These are phyloP conservation scores for Phyllostachys edulis DNA, from an alignment of 176 grass and related monocot genomes.

Conservation along the genomic window DNA sequence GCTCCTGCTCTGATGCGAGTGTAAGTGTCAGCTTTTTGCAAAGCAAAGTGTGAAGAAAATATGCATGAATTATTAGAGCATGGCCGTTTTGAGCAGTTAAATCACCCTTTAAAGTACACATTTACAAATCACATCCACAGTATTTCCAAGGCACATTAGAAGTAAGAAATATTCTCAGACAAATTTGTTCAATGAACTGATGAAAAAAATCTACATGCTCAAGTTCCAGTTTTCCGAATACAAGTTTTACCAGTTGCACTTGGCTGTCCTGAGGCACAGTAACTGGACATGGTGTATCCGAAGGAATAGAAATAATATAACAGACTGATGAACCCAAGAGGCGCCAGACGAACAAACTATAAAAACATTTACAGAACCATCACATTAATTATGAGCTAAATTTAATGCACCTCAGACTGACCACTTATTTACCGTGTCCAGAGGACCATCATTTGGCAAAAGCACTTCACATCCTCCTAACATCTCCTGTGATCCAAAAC, in stretches of 20 bases:
- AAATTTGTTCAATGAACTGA: slow-evolving; percentile 26
- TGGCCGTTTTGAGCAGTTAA: not conserved
- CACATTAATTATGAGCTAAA: slow-evolving; percentile 46
- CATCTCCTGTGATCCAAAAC: slow-evolving; percentile 52
- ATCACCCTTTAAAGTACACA: not conserved
- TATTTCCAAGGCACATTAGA: not conserved
- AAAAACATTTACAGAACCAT: slow-evolving; percentile 45
- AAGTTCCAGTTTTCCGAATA: slow-evolving; percentile 24
- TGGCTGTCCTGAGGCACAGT: slow-evolving; percentile 9
- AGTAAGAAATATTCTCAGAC: not conserved
- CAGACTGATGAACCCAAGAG: slow-evolving; percentile 16
- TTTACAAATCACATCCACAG: not conserved
- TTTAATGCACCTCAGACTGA: slow-evolving; percentile 32
- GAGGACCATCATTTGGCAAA: slow-evolving; percentile 34
- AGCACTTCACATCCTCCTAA: slow-evolving; percentile 26
- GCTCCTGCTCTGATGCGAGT: not conserved
- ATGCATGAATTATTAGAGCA: not conserved
- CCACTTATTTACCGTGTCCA: slow-evolving; percentile 56
- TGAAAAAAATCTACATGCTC: slow-evolving; percentile 32
- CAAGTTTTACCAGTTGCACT: slow-evolving; percentile 32
- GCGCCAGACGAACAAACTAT: slow-evolving; percentile 9
- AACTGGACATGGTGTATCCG: not conserved
- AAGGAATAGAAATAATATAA: slow-evolving; percentile 31
- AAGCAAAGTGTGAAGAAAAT: not conserved
- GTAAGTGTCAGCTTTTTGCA: not conserved